Evolutionary conservation across 2,329 filamentous ascomycete genomes (phyloP).

Genomic region (Myriosclerotinia curreyana): DNA sequence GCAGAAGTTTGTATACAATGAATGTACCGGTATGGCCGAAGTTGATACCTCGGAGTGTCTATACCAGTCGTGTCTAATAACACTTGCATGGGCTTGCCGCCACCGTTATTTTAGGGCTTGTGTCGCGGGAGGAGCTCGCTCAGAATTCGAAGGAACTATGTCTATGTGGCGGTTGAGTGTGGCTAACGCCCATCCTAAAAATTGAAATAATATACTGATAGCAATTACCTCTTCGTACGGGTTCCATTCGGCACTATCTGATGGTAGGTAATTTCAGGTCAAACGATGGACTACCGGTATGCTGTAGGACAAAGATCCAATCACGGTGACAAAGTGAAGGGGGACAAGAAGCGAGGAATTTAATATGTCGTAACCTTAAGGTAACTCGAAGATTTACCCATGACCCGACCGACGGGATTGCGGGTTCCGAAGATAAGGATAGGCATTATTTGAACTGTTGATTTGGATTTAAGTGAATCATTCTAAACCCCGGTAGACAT

Average conservation of each 20-base stretch:
- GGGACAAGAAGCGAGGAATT: conserved; percentile 15
- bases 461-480: neutral
- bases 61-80: neutral
- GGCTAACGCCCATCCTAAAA: neutral
- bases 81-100: neutral
- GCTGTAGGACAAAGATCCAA: conserved; percentile 1
- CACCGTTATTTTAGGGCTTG: neutral
- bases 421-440: conserved; percentile 1
- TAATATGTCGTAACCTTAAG: neutral
- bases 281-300: neutral
- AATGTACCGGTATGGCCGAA: neutral
- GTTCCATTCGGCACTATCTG: neutral
- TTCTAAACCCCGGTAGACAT: no score
- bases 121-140: neutral
- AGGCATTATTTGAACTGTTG: neutral
- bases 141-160: neutral
- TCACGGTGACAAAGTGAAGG: conserved; percentile 9
- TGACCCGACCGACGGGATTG: conserved; percentile 3
- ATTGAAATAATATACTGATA: neutral
- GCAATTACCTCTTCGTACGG: neutral
- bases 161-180: neutral
- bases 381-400: neutral
- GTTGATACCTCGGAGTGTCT: neutral
- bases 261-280: neutral
- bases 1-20: neutral